Evolutionary conservation across 352 stramenopile species (phyloP).

Genomic region (Phytopythium litorale): DNA sequence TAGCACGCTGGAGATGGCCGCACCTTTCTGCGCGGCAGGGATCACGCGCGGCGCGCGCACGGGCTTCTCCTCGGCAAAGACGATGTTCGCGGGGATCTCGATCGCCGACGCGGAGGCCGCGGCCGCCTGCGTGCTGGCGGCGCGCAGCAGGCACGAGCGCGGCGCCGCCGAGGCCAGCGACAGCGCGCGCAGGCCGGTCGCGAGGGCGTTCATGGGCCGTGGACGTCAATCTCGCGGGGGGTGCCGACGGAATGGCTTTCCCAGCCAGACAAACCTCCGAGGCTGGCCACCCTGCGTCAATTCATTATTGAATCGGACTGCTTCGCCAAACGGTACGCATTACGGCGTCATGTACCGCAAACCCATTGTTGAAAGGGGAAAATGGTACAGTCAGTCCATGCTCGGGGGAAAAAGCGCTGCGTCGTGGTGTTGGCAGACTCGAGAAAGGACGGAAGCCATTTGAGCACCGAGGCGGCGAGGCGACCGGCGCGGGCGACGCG

Average conservation of each 20-base stretch:
- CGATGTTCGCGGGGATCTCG: slow-evolving; percentile 52
- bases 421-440: neutral
- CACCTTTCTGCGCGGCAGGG: slow-evolving; percentile 48
- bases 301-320: slow-evolving; percentile 3
- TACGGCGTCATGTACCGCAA: neutral
- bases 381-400: neutral
- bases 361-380: neutral
- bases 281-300: neutral
- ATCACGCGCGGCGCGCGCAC: slow-evolving; percentile 62
- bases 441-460: slow-evolving; percentile 2
- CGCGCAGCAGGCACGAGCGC: slow-evolving; percentile 24
- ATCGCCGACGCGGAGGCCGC: slow-evolving; percentile 18
- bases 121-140: slow-evolving; percentile 27
- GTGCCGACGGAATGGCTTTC: slow-evolving; percentile 5
- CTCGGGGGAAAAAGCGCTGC: neutral
- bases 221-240: slow-evolving; percentile 7
- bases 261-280: slow-evolving; percentile 4
- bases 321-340: neutral
- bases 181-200: slow-evolving; percentile 53
- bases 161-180: slow-evolving; percentile 36
- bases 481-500: neutral
- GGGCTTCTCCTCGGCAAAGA: slow-evolving; percentile 72
- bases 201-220: slow-evolving; percentile 52
- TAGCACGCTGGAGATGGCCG: neutral
- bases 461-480: neutral